These are phyloP conservation scores for Xanthoceras sorbifolium DNA, from an alignment of 345 rosid species.

Conservation along the genomic window DNA sequence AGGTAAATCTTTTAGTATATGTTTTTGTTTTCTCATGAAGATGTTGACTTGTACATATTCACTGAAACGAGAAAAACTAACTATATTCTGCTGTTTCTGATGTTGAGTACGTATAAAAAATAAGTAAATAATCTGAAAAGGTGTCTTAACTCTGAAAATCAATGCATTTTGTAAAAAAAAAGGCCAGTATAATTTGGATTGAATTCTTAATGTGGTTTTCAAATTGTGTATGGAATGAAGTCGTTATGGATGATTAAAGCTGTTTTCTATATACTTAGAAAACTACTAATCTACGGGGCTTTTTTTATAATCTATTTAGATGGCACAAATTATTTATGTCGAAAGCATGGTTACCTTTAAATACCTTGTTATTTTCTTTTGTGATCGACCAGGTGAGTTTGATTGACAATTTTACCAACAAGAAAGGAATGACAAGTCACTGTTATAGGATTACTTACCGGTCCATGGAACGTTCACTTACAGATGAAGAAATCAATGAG, in stretches of 20 bases:
- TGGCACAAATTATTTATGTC: neutral
- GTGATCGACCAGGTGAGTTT: conserved; percentile 54
- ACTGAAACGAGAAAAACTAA: neutral
- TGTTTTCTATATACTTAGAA: neutral
- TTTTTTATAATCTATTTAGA: neutral
- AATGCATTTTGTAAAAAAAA: too few species aligned
- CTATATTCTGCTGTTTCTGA: neutral
- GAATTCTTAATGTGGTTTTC: neutral
- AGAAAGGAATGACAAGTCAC: conserved; percentile 92
- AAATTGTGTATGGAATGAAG: too few species aligned
- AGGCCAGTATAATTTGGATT: neutral
- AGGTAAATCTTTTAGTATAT: conserved; percentile 47
- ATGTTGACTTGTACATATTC: neutral
- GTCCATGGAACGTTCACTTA: conserved; percentile 94
- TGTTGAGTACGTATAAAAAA: neutral
- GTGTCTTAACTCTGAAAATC: neutral
- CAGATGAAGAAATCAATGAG: conserved; percentile 82
- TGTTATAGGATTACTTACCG: conserved; percentile 89
- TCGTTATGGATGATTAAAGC: neutral
- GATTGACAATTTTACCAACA: conserved; percentile 85
- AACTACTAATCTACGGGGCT: too few species aligned
- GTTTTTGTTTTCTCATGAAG: neutral
- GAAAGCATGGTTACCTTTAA: neutral
- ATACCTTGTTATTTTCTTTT: neutral
- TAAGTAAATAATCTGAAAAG: neutral